Base-by-base conservation (phyloP, 345 rosid genomes). In the Moringa oleifera region DNA sequence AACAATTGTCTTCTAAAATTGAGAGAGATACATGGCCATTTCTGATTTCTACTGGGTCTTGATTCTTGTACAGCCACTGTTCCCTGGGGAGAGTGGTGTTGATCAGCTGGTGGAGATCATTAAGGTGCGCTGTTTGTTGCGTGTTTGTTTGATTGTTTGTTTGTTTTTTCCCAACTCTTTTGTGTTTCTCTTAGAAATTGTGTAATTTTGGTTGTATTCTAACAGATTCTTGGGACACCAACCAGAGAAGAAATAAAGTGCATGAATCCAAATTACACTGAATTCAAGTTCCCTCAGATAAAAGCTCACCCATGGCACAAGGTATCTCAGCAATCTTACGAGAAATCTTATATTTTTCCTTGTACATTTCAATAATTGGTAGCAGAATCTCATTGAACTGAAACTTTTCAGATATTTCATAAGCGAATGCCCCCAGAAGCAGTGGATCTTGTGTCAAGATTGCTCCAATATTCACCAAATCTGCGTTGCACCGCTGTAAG, bases 291-390 rank as follows among this genome's bases (percentile, higher is more conserved):
- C 68, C 98, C 96, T 61, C 98, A 88, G 76, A 83, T 91, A 41
- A 91, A 88, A 83, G 85, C 98, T 73, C 96, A 89, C 64, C 96
- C 98, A 53, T 91, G 94, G 96, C 90, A 88, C 79, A 91, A 91
- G 96, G 99, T 89, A 57, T 67, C 63, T 53, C 20, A 18, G 54
- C 10, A 55, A 45, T 46, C 8, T 17, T 55, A n/a, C 8, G 10
- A 18, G 17, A 50, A 9, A 12, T 51, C n/a, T 20, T 25, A 25
- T 68, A 31, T 65, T 63, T 21, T 18, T 49, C 25, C 3, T 56
- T 4, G 16, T 46, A 28, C 15, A 25, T 6, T 0, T 53, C 25
- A 15, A 28, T 69, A 58, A 5, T 57, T 46, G 58, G 56, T 51
- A 15, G 19, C 25, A 24, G 20, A 51, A 23, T 22, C 23, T 52